Conservation (phyloP, 2,329 filamentous ascomycete species). For the Diatrype stigma region DNA sequence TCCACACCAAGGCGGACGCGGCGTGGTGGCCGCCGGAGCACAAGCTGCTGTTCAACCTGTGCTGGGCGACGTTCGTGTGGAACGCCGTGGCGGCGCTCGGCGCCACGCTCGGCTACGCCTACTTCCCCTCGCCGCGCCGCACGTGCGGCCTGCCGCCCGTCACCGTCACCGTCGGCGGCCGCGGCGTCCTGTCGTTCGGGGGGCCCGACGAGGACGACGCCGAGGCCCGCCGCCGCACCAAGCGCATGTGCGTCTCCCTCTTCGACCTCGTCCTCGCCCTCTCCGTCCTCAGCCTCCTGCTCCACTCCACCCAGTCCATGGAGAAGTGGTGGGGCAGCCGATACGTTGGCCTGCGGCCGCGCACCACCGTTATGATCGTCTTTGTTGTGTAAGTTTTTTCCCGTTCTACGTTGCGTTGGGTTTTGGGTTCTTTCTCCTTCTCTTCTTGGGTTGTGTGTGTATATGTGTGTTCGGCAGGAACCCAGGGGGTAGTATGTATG, state of each 20-base stretch:
- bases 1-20: slow-evolving; percentile 20
- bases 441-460: too few relatives aligned
- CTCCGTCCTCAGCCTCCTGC: slow-evolving; percentile 18
- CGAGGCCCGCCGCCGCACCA: slow-evolving; percentile 17
- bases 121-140: slow-evolving; percentile 21
- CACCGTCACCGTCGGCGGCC: slow-evolving; percentile 16
- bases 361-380: slow-evolving; percentile 22
- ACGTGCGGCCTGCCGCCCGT: slow-evolving; percentile 21
- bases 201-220: slow-evolving; percentile 22
- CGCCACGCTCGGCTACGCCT: slow-evolving; percentile 20
- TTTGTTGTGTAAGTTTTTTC: slow-evolving; percentile 18
- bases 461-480: too few relatives aligned
- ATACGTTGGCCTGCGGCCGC: slow-evolving; percentile 22
- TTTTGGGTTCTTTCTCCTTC: too few relatives aligned
- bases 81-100: slow-evolving; percentile 16
- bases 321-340: slow-evolving; percentile 23
- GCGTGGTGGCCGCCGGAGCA: slow-evolving; percentile 24
- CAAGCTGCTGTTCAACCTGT: slow-evolving; percentile 22
- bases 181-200: slow-evolving; percentile 19
- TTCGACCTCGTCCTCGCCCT: slow-evolving; percentile 19
- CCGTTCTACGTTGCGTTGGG: background rate
- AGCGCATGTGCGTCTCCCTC: slow-evolving; percentile 18
- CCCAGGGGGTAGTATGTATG: too few relatives aligned
- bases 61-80: slow-evolving; percentile 21
- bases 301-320: slow-evolving; percentile 24